Base-by-base conservation (phyloP, 495 filamentous ascomycete species). In the Podospora sp. region DNA sequence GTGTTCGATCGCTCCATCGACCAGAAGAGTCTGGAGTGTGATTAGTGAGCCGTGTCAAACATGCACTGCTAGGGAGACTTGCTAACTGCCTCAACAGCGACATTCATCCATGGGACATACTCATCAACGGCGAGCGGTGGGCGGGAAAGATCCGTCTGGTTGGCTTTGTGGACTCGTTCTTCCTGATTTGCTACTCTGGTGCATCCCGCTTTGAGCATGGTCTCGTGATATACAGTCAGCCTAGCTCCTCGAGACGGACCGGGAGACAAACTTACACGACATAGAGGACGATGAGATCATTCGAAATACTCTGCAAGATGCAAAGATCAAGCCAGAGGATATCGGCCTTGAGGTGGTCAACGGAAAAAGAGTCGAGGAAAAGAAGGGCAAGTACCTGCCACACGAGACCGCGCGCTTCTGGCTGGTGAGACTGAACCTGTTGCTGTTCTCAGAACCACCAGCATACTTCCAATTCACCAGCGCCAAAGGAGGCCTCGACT, bases 41-140 rank as follows among this genome's bases (percentile, higher is more conserved):
- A 80, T 59, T 79, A 74, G 79, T 80, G 63, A n/a, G 75, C 72
- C 35, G 25, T n/a, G 33, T 20, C 29, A 8, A 8, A 33, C 27
- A 40, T 51, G 1, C 49, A 21, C 1, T 25, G 16, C 21, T 4
- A 16, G 7, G 1, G 8, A 18, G 6, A 52, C 11, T n/a, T 7
- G 27, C 62, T 64, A 1, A 64, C 46, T 6, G 8, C 2, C 27
- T 8, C 35, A 18, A 40, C 65, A 81, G 77, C 60, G 76, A 79
- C 62, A 74, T 81, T 60, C 77, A 80, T 58, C 78, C 79, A 8
- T 81, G 79, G 79, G 78, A 81, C 26, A 73, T 80, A 22, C 64
- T 76, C 46, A 74, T 81, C 67, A 74, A 81, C 63, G 72, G 68
- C n/a, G 70, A 81, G 40, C 68, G 73, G 57, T 80, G 76, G 78